Percentiles rank a stretch among this genome's conserved stretches.
These are phyloP conservation scores for Sporisorium graminicola DNA, from an alignment of 1,284 basidiomycete genomes.

Conservation along the genomic window DNA sequence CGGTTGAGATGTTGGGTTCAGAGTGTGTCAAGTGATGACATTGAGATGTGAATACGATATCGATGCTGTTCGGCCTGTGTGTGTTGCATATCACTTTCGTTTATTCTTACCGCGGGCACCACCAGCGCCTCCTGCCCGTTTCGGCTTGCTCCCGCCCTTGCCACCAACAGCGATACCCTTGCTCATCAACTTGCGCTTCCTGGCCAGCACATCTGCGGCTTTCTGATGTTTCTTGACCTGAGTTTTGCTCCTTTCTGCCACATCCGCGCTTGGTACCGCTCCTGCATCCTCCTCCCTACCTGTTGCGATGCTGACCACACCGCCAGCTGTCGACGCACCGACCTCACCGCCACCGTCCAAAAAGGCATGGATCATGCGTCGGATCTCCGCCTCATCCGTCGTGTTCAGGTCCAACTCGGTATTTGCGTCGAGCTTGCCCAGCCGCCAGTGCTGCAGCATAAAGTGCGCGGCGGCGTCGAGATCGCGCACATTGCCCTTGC, in stretches of 20 bases:
- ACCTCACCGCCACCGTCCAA: slow-evolving; percentile 4
- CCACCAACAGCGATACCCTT: slow-evolving; percentile 30
- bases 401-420: slow-evolving; percentile 64
- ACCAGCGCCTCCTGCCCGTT: no score
- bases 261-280: not conserved
- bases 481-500: slow-evolving; percentile 54
- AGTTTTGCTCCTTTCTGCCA: slow-evolving; percentile 22
- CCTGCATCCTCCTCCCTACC: not conserved
- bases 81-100: slow-evolving; percentile 4
- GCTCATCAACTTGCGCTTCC: slow-evolving; percentile 33
- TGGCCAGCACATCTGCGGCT: slow-evolving; percentile 13
- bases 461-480: slow-evolving; percentile 61
- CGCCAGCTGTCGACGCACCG: not conserved
- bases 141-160: not conserved
- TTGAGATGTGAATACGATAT: not conserved
- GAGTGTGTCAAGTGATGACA: not conserved
- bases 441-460: slow-evolving; percentile 61
- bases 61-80: not conserved
- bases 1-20: no score
- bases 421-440: slow-evolving; percentile 48
- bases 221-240: slow-evolving; percentile 35
- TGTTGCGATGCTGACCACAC: not conserved
- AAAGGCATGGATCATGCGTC: not conserved
- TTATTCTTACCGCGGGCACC: slow-evolving; percentile 11
- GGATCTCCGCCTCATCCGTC: slow-evolving; percentile 12